phyloP scores from a whole-genome alignment of 2,329 filamentous ascomycete genomes.

The Didymella exigua region DNA sequence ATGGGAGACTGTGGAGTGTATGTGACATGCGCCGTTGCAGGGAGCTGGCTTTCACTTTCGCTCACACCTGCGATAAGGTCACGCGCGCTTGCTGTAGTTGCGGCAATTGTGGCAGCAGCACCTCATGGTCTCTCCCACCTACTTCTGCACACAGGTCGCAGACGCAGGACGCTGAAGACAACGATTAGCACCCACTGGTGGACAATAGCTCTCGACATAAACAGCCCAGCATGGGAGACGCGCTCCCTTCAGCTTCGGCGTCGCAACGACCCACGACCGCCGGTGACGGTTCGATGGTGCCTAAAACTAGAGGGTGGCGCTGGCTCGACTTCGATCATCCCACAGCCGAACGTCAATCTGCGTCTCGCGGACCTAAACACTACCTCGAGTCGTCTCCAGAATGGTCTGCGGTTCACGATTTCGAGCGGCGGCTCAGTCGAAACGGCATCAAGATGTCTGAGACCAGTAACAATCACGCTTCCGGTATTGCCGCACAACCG shows the following conservation, averaged over 20 bases:
- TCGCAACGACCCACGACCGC: background rate
- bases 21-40: background rate
- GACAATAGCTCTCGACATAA: background rate
- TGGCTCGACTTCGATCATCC: background rate
- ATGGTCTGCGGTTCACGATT: constrained; percentile 9
- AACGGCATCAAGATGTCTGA: constrained; percentile 13
- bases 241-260: background rate
- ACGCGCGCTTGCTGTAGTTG: background rate
- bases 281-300: background rate
- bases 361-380: background rate
- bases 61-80: background rate
- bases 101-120: background rate
- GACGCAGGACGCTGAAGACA: background rate
- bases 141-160: background rate
- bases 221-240: background rate
- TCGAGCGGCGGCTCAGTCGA: constrained; percentile 6
- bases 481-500: background rate
- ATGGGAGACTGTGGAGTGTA: background rate
- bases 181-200: background rate
- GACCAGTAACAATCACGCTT: background rate
- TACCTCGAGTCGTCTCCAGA: background rate
- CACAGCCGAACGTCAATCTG: background rate
- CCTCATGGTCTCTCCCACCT: background rate
- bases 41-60: background rate
- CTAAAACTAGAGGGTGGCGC: background rate